These are phyloP conservation scores for Fistulifera pelliculosa DNA, from an alignment of 108 stramenopile species.

Conservation along the genomic window DNA sequence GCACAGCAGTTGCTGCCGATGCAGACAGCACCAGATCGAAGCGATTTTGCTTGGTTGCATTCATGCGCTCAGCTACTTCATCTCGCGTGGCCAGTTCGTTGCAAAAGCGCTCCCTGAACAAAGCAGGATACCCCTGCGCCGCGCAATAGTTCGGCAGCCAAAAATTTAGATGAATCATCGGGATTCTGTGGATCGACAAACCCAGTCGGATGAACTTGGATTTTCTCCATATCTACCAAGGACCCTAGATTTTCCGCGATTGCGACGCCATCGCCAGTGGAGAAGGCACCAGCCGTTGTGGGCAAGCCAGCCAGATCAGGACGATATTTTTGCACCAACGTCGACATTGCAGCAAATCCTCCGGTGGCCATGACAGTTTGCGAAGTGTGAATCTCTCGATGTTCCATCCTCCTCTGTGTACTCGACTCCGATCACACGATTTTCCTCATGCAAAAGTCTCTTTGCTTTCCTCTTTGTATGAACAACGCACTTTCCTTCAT, in stretches of 20 bases:
- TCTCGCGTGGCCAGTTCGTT: constrained; percentile 53
- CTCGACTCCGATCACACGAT: constrained; percentile 40
- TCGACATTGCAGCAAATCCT: constrained; percentile 69
- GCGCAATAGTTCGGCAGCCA: constrained; percentile 78
- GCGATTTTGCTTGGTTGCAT: constrained; percentile 35
- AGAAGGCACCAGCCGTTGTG: constrained; percentile 84
- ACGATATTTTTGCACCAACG: constrained; percentile 67
- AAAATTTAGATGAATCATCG: constrained; percentile 72
- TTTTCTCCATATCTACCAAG: constrained; percentile 90
- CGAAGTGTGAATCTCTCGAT: constrained; percentile 16
- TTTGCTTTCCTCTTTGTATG: too few species aligned
- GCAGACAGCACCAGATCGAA: constrained; percentile 48
- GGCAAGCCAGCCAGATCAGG: constrained; percentile 76
- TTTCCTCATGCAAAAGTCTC: too few species aligned
- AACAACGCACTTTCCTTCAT: too few species aligned
- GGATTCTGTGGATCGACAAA: constrained; percentile 92
- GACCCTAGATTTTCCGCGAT: constrained; percentile 79
- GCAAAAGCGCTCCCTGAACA: constrained; percentile 68
- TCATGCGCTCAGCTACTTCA: constrained; percentile 24
- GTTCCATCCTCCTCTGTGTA: constrained; percentile 5
- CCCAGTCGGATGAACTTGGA: constrained; percentile 97
- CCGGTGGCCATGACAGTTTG: constrained; percentile 79
- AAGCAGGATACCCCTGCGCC: too few species aligned
- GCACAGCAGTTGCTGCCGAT: constrained; percentile 41
- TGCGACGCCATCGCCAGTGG: constrained; percentile 83